These are phyloP conservation scores for Curvularia verruculosa DNA, from an alignment of 2,329 filamentous ascomycete genomes.

Conservation along the genomic window DNA sequence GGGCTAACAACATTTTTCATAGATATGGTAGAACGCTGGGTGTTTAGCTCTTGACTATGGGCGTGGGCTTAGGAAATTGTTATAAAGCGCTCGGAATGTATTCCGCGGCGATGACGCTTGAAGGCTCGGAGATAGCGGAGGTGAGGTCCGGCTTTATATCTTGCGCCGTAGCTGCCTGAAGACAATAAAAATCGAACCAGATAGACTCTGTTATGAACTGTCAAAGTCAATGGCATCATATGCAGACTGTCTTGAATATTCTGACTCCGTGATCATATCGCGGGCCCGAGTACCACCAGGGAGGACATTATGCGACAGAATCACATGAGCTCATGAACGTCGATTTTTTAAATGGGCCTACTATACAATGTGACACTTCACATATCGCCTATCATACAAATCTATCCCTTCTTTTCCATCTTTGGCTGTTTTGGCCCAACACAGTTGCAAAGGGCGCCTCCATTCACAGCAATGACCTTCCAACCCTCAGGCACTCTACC, in stretches of 20 bases:
- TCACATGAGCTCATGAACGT: background rate
- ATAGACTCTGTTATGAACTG: background rate
- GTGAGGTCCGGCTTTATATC: background rate
- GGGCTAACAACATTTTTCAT: slow-evolving; percentile 9
- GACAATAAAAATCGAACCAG: background rate
- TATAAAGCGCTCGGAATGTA: slow-evolving; percentile 3
- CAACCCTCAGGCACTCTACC: slow-evolving; percentile 29
- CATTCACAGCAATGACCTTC: slow-evolving; percentile 69
- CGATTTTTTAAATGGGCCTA: background rate
- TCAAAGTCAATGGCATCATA: background rate
- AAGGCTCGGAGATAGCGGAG: slow-evolving; percentile 1
- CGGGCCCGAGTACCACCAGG: no score
- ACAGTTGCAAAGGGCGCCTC: slow-evolving; percentile 76
- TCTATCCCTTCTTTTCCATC: background rate
- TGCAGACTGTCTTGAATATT: background rate
- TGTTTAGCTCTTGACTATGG: background rate
- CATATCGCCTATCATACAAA: background rate
- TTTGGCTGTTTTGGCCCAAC: slow-evolving; percentile 51
- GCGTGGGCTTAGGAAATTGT: slow-evolving; percentile 4
- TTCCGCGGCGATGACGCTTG: slow-evolving; percentile 11
- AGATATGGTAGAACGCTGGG: background rate
- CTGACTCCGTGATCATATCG: background rate
- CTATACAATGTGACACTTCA: background rate
- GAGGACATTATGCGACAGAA: background rate
- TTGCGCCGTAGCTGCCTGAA: background rate